Base-by-base conservation (phyloP, 2,329 filamentous ascomycete species). In the Xenosphaeropsis pyriputrescens region DNA sequence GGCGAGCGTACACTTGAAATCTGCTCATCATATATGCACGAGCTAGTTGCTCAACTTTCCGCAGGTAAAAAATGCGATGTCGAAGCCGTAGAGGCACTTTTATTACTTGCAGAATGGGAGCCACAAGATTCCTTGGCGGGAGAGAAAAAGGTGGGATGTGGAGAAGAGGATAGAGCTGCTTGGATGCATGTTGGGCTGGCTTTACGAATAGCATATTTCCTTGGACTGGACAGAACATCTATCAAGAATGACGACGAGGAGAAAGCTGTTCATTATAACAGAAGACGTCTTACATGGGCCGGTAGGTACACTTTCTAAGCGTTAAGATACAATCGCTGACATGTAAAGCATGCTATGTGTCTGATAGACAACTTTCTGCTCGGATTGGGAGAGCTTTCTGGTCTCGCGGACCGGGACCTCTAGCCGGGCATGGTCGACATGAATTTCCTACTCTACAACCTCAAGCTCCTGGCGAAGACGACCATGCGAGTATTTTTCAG, bases 121-220 rank as follows among this genome's bases (percentile, higher is more conserved):
- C 45, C 47, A 11, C 45, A 47, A 41, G 43, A 48, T 32, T 44
- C 41, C 18, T 19, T 18, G 8, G 35, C 47, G 14, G 44, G 41
- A 3, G 43, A 47, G 33, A 43, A 37, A 6, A 73, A 70, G 18
- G 73, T 83, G n/a, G 79, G 78, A 0, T 68, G 77, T 40, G 78
- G 79, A 11, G 77, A 83, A 50, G 79, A 83, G 48, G 78, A 84
- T 46, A 70, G 79, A 34, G 77, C 79, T 33, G 77, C 77, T 0
- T 83, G 78, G 79, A 82, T 82, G 77, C 72, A 81, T 49, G 75
- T 82, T 4, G 79, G 79, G 1, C 63, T 79, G 15, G 79, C 79
- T 1, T 59, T 84, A 13, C 67, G 79, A 7, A 71, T 80, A 8
- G 78, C 73, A 0, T 83, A 83, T 49, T 79, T 79, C 36, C 69